These are phyloP conservation scores for Bassia scoparia DNA, from an alignment of 148 eudicot genomes.

Conservation along the genomic window DNA sequence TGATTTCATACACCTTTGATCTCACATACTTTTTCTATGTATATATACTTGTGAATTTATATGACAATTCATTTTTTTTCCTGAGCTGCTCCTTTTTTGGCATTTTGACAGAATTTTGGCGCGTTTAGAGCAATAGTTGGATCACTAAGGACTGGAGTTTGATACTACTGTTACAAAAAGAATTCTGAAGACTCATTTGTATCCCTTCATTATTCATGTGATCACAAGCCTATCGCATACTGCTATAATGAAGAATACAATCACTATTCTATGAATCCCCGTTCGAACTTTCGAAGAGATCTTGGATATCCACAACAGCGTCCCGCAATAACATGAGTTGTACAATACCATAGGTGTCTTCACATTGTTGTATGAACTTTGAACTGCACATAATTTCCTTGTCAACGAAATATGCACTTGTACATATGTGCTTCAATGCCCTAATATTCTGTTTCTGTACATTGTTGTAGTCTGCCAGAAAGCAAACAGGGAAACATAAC, in stretches of 20 bases:
- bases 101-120: not conserved
- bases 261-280: not conserved
- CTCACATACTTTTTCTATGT: no score
- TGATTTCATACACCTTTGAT: no score
- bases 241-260: constrained; percentile 2
- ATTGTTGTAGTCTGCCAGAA: constrained; percentile 6
- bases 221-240: constrained; percentile 12
- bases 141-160: not conserved
- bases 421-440: constrained; percentile 2
- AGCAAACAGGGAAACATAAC: constrained; percentile 7
- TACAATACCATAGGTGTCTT: not conserved
- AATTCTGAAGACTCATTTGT: not conserved
- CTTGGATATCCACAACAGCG: not conserved
- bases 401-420: not conserved
- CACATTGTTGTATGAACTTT: constrained; percentile 11
- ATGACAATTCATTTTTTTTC: no score
- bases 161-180: not conserved
- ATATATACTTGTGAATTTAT: no score
- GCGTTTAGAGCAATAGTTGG: not conserved
- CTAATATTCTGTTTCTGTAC: not conserved
- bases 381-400: constrained; percentile 15
- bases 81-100: not conserved
- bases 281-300: not conserved
- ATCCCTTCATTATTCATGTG: not conserved
- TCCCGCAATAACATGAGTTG: not conserved